Percentiles rank a stretch among this genome's conserved stretches.
These are phyloP conservation scores for Pythium coloratum DNA, from an alignment of 352 stramenopile species.

Conservation along the genomic window DNA sequence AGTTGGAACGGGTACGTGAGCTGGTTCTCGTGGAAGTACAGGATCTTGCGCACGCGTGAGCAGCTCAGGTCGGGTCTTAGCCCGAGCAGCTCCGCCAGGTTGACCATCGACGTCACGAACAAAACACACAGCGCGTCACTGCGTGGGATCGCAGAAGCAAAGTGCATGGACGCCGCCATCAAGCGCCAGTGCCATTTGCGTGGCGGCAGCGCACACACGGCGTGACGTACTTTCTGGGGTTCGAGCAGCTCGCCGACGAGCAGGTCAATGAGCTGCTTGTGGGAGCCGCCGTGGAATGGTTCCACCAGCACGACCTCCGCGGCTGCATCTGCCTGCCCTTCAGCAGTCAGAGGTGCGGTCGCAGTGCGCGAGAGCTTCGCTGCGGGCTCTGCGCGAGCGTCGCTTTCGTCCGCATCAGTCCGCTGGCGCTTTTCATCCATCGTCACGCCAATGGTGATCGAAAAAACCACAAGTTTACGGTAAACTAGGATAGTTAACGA, in stretches of 20 bases:
- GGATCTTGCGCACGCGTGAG: constrained; percentile 34
- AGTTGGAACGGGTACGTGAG: constrained; percentile 50
- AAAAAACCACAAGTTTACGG: not conserved
- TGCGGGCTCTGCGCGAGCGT: not conserved
- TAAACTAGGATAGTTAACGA: not conserved
- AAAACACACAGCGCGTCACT: constrained; percentile 30
- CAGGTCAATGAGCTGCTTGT: constrained; percentile 53
- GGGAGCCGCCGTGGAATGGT: constrained; percentile 46
- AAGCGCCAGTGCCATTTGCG: constrained; percentile 60
- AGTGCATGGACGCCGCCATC: constrained; percentile 35
- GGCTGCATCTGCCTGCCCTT: not conserved
- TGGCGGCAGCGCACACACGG: constrained; percentile 34
- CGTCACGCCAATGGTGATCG: not conserved
- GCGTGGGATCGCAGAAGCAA: constrained; percentile 24
- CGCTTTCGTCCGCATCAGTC: constrained; percentile 4
- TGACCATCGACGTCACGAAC: constrained; percentile 49
- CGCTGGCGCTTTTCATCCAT: constrained; percentile 28
- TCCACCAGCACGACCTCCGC: constrained; percentile 38
- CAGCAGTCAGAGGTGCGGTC: not conserved
- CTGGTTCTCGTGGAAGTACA: constrained; percentile 78
- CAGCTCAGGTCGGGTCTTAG: constrained; percentile 32
- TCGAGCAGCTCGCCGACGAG: constrained; percentile 30
- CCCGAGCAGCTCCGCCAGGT: constrained; percentile 42
- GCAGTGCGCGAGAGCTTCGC: not conserved
- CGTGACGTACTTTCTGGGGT: constrained; percentile 14